These are phyloP conservation scores for Panicum miliaceum DNA, from an alignment of 176 grass and related monocot species.

Conservation along the genomic window DNA sequence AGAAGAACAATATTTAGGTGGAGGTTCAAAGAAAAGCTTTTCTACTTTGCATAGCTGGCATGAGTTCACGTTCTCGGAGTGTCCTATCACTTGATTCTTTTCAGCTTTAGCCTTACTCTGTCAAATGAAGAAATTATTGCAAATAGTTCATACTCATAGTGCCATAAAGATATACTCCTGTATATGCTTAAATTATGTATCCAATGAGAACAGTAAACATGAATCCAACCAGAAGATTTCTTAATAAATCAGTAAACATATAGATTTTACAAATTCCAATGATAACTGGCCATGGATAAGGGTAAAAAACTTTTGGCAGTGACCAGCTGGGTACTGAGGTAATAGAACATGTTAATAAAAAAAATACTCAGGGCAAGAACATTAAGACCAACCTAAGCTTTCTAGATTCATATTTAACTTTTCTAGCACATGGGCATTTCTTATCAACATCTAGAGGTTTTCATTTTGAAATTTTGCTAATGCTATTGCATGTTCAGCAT, in stretches of 20 bases:
- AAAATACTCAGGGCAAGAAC: not conserved
- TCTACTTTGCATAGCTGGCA: conserved; percentile 88
- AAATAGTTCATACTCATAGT: conserved; percentile 37
- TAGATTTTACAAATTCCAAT: conserved; percentile 9
- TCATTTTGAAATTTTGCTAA: not conserved
- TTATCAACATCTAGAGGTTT: not conserved
- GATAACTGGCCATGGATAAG: conserved; percentile 5
- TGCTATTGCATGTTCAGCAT: not conserved
- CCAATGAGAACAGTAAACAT: conserved; percentile 10
- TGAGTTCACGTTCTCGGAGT: conserved; percentile 63
- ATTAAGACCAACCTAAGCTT: conserved; percentile 21
- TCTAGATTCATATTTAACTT: conserved; percentile 19
- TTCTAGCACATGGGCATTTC: not conserved
- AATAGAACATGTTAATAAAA: conserved; percentile 4
- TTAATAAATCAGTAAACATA: conserved; percentile 21
- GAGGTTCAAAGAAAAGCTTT: conserved; percentile 80
- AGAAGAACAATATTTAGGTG: conserved; percentile 81
- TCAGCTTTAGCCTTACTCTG: conserved; percentile 94
- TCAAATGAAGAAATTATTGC: conserved; percentile 38
- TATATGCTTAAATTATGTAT: conserved; percentile 29
- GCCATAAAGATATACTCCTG: conserved; percentile 27
- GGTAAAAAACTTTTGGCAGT: not conserved
- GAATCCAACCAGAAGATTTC: conserved; percentile 25
- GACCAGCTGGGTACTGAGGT: not conserved
- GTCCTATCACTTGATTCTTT: conserved; percentile 76